Percentiles rank a stretch among this genome's conserved stretches.
Evolutionary conservation across 352 stramenopile species (phyloP).

Genomic region (Globisporangium ultimum): DNA sequence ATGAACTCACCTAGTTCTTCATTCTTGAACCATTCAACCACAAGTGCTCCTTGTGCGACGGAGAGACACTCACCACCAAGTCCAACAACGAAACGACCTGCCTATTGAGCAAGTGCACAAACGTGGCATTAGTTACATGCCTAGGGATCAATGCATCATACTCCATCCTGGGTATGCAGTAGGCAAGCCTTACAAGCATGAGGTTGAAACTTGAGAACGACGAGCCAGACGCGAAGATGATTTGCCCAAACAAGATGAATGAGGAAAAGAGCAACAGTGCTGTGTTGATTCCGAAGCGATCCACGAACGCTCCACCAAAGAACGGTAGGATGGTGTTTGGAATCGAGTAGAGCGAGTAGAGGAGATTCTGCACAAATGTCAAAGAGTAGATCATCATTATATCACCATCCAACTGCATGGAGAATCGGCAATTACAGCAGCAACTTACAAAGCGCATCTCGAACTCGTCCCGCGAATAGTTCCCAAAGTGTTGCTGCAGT

Average conservation of each 20-base stretch:
- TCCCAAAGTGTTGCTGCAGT: constrained; percentile 81
- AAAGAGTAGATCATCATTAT: background rate
- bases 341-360: constrained; percentile 93
- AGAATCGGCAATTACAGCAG: background rate
- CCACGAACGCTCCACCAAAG: constrained; percentile 90
- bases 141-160: too few species aligned
- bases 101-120: constrained; percentile 1
- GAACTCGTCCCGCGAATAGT: constrained; percentile 66
- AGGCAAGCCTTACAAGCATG: constrained; percentile 38
- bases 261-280: constrained; percentile 86
- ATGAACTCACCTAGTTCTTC: constrained; percentile 67
- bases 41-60: constrained; percentile 89
- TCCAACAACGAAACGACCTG: constrained; percentile 89
- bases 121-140: too few species aligned
- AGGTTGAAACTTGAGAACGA: constrained; percentile 73
- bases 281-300: constrained; percentile 79
- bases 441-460: constrained; percentile 76
- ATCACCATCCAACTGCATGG: background rate
- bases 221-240: constrained; percentile 87
- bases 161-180: too few species aligned
- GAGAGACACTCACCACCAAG: constrained; percentile 90
- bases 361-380: constrained; percentile 67
- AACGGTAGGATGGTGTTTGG: constrained; percentile 94
- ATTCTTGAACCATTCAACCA: constrained; percentile 92
- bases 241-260: constrained; percentile 80